phyloP scores from a whole-genome alignment of 1,284 basidiomycete species.

The Leccinum pallidistipes region DNA sequence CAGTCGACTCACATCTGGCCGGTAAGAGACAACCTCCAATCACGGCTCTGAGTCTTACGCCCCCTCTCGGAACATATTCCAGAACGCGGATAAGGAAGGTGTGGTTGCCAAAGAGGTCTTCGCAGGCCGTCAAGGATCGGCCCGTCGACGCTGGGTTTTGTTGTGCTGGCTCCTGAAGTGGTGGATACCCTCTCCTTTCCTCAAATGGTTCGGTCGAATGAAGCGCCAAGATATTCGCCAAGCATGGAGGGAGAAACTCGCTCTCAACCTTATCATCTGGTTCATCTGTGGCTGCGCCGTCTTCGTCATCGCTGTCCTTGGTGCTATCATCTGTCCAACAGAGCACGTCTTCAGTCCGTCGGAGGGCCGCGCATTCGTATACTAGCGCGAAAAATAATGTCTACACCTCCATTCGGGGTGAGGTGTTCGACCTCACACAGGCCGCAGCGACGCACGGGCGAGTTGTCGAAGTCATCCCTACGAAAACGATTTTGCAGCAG shows the following conservation, averaged over 20 bases:
- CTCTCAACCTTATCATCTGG: slow-evolving; percentile 97
- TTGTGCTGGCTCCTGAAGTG: slow-evolving; percentile 90
- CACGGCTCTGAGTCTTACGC: slow-evolving; percentile 91
- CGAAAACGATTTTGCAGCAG: slow-evolving; percentile 66
- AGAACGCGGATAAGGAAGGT: slow-evolving; percentile 72
- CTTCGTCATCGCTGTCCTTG: slow-evolving; percentile 92
- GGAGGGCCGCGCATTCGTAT: slow-evolving; percentile 72
- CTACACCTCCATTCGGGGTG: slow-evolving; percentile 85
- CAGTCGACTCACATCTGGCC: slow-evolving; percentile 70
- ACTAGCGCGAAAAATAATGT: slow-evolving; percentile 70
- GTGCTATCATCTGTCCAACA: slow-evolving; percentile 89
- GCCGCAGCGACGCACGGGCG: slow-evolving; percentile 63
- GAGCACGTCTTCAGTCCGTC: slow-evolving; percentile 85
- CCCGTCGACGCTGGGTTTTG: slow-evolving; percentile 88
- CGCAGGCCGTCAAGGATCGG: slow-evolving; percentile 72
- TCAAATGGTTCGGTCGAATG: slow-evolving; percentile 81
- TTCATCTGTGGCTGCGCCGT: slow-evolving; percentile 85
- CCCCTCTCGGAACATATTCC: slow-evolving; percentile 94
- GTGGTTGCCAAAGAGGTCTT: slow-evolving; percentile 78
- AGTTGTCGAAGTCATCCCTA: slow-evolving; percentile 73
- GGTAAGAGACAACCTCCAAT: slow-evolving; percentile 77
- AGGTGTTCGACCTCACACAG: slow-evolving; percentile 83
- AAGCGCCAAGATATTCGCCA: slow-evolving; percentile 93
- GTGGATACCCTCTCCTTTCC: slow-evolving; percentile 77
- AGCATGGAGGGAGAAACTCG: slow-evolving; percentile 97